Percentiles rank a stretch among this genome's conserved stretches.
These are phyloP conservation scores for Pseudogymnoascus sp. DNA, from an alignment of 2,329 filamentous ascomycete species.

Conservation along the genomic window DNA sequence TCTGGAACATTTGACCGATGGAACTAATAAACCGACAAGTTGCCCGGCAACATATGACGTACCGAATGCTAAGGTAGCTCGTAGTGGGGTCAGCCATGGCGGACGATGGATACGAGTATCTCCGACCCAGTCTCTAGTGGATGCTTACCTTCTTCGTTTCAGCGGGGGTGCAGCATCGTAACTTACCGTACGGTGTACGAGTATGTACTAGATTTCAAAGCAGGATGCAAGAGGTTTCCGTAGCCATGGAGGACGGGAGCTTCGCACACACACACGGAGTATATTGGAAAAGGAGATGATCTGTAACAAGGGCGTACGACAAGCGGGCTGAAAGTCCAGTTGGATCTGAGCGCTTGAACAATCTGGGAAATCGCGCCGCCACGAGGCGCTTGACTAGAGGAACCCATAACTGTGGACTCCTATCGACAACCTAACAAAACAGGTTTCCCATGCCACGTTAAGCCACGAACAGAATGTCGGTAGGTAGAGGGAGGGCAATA, in stretches of 20 bases:
- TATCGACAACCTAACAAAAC: not conserved
- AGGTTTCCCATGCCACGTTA: constrained; percentile 1
- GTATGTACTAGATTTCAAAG: not conserved
- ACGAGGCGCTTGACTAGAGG: not conserved
- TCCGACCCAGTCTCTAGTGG: constrained; percentile 6
- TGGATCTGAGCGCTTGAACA: constrained; percentile 1
- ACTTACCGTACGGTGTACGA: not conserved
- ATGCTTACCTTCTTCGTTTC: constrained; percentile 6
- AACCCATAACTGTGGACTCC: not conserved
- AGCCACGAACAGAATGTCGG: constrained; percentile 1
- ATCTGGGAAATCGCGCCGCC: not conserved
- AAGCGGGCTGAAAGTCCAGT: not conserved
- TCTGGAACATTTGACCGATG: constrained; percentile 6
- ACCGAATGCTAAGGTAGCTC: not conserved
- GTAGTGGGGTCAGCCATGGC: not conserved
- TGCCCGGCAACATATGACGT: not conserved
- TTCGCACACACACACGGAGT: not conserved
- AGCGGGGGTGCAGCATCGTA: not conserved
- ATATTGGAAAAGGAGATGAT: not conserved
- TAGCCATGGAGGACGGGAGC: not conserved
- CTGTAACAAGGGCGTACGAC: not conserved
- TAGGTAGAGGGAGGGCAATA: not conserved
- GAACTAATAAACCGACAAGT: constrained; percentile 5
- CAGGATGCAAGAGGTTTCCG: not conserved
- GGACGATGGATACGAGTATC: not conserved